Evolutionary conservation across 2,329 filamentous ascomycete species (phyloP).

Genomic region (Fusarium tanahbumbuense): DNA sequence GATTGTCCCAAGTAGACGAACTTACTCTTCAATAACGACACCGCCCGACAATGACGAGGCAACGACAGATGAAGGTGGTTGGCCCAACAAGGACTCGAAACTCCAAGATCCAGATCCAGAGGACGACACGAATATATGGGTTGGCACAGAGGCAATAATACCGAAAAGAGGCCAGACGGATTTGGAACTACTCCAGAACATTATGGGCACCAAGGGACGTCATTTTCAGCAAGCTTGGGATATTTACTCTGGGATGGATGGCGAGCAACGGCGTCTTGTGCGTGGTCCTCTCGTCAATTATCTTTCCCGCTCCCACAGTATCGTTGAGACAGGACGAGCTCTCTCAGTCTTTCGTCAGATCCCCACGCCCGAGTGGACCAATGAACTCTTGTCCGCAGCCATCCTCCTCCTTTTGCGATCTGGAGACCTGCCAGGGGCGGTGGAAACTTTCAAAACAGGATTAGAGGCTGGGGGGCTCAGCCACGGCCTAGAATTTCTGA

Average conservation of each 20-base stretch:
- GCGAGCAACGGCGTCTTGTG: conserved; percentile 45
- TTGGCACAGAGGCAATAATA: neutral
- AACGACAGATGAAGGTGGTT: neutral
- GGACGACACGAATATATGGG: neutral
- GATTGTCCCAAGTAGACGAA: conserved; percentile 39
- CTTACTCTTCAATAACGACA: conserved; percentile 45
- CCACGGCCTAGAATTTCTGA: conserved; percentile 58
- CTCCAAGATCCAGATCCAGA: neutral
- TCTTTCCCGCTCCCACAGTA: conserved; percentile 57
- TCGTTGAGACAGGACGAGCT: conserved; percentile 60
- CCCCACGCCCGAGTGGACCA: conserved; percentile 53
- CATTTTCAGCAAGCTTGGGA: conserved; percentile 58
- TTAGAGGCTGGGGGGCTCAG: conserved; percentile 50
- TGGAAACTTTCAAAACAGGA: conserved; percentile 55
- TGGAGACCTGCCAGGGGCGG: conserved; percentile 53
- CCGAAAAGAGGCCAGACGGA: neutral
- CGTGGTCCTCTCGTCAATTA: conserved; percentile 54
- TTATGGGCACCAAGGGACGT: conserved; percentile 45
- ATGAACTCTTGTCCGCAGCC: conserved; percentile 54
- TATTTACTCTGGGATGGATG: conserved; percentile 54
- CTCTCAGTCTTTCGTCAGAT: conserved; percentile 58
- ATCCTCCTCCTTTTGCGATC: conserved; percentile 57
- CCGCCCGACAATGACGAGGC: conserved; percentile 6
- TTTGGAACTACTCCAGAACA: conserved; percentile 14
- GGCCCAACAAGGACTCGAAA: neutral